Evolutionary conservation across 192 early-diverging fungal species (phyloP).

Genomic region (Obelidium mucronatum): DNA sequence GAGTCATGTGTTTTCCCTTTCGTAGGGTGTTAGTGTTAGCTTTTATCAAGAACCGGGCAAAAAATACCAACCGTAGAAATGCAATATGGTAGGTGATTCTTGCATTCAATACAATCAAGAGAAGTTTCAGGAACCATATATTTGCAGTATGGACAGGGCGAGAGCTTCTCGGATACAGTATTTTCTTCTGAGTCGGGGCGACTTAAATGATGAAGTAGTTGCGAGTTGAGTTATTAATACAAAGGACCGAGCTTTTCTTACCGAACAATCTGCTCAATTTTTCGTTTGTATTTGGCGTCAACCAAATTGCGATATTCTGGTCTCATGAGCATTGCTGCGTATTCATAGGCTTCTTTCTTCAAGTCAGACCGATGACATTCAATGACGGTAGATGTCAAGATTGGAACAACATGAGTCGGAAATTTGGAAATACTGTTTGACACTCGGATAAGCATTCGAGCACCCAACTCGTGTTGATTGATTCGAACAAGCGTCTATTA

Average conservation of each 20-base stretch:
- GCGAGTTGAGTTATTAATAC: slow-evolving; percentile 6
- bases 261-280: slow-evolving; percentile 66
- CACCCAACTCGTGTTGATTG: slow-evolving; percentile 56
- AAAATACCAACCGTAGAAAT: slow-evolving; percentile 58
- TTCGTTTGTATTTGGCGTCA: slow-evolving; percentile 63
- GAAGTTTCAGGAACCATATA: slow-evolving; percentile 51
- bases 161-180: slow-evolving; percentile 43
- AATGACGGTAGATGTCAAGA: slow-evolving; percentile 69
- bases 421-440: slow-evolving; percentile 63
- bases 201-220: slow-evolving; percentile 30
- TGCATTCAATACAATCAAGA: slow-evolving; percentile 64
- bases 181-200: slow-evolving; percentile 60
- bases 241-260: slow-evolving; percentile 22
- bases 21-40: neutral
- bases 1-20: slow-evolving; percentile 60
- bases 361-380: slow-evolving; percentile 63
- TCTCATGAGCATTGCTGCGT: slow-evolving; percentile 64
- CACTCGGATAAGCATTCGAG: slow-evolving; percentile 66
- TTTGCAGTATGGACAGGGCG: slow-evolving; percentile 63
- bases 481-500: slow-evolving; percentile 52
- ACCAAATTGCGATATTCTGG: slow-evolving; percentile 64
- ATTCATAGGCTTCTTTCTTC: slow-evolving; percentile 60
- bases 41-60: neutral
- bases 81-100: slow-evolving; percentile 67
- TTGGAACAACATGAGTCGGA: slow-evolving; percentile 61